These are phyloP conservation scores for Hemisphaericaspora xylanilytica DNA, from an alignment of 1,139 yeast species.

Conservation along the genomic window DNA sequence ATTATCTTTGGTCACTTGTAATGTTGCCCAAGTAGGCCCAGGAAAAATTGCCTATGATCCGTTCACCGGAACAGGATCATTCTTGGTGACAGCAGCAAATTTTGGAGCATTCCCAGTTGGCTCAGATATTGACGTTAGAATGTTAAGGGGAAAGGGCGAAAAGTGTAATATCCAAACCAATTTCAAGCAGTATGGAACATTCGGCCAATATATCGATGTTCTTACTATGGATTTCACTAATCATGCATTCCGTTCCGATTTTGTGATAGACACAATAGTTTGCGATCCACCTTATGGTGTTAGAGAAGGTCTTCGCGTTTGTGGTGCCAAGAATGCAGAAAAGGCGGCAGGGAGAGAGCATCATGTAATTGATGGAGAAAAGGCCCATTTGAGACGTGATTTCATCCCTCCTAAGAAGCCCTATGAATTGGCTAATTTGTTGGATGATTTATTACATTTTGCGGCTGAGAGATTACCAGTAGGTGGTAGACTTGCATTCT, in stretches of 20 bases:
- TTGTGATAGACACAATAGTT: slow-evolving; percentile 73
- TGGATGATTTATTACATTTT: slow-evolving; percentile 74
- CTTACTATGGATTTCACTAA: slow-evolving; percentile 94
- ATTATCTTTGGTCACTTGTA: slow-evolving; percentile 77
- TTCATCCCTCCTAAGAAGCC: slow-evolving; percentile 94
- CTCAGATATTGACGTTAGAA: slow-evolving; percentile 87
- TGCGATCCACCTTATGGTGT: slow-evolving; percentile 99
- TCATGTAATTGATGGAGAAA: slow-evolving; percentile 69
- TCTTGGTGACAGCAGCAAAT: slow-evolving; percentile 82
- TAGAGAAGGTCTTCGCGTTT: slow-evolving; percentile 89
- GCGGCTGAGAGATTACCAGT: slow-evolving; percentile 69
- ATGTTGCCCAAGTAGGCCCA: slow-evolving; percentile 70
- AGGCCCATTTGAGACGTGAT: slow-evolving; percentile 74
- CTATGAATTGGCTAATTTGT: slow-evolving; percentile 69
- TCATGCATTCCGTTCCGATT: slow-evolving; percentile 65
- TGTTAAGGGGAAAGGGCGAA: slow-evolving; percentile 69
- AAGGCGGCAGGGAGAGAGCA: slow-evolving; percentile 64
- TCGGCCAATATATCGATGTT: slow-evolving; percentile 63
- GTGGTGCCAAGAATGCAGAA: slow-evolving; percentile 73
- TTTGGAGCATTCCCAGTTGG: slow-evolving; percentile 83
- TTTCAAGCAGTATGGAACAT: slow-evolving; percentile 70
- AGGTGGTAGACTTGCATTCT: slow-evolving; percentile 81
- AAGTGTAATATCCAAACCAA: slow-evolving; percentile 55
- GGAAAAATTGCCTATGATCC: slow-evolving; percentile 86
- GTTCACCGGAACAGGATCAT: slow-evolving; percentile 95